phyloP scores from a whole-genome alignment of 2,329 filamentous ascomycete genomes.

The Venturia asperata region DNA sequence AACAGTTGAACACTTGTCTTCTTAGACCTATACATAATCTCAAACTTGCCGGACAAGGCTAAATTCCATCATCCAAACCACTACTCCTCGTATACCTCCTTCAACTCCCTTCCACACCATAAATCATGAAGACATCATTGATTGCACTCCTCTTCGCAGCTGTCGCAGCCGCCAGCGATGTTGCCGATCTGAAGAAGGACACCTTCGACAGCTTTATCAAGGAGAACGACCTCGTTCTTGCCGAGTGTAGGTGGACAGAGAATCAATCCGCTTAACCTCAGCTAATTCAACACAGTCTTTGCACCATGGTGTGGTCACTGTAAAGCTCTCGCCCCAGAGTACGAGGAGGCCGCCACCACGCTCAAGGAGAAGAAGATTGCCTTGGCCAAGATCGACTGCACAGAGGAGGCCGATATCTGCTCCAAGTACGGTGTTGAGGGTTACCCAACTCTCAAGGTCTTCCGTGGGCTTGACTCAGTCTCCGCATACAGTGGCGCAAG shows the following conservation, averaged over 20 bases:
- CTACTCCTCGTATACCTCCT: not conserved
- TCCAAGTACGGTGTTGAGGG: slow-evolving; percentile 85
- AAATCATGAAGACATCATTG: slow-evolving; percentile 7
- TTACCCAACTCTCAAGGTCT: slow-evolving; percentile 98
- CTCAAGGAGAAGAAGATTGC: slow-evolving; percentile 84
- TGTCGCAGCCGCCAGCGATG: slow-evolving; percentile 65
- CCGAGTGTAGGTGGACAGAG: slow-evolving; percentile 65
- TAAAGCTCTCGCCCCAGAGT: slow-evolving; percentile 93
- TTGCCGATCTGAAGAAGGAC: slow-evolving; percentile 75
- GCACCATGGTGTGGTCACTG: slow-evolving; percentile 94
- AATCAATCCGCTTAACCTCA: slow-evolving; percentile 15
- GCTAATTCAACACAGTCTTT: slow-evolving; percentile 59
- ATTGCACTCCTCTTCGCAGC: slow-evolving; percentile 42
- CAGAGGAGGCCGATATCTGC: slow-evolving; percentile 88
- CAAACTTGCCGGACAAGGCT: not conserved
- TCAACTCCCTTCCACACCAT: too few relatives aligned
- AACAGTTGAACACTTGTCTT: not conserved
- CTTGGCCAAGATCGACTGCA: slow-evolving; percentile 88
- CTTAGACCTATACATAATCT: not conserved
- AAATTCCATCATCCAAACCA: not conserved
- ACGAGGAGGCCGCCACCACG: slow-evolving; percentile 76
- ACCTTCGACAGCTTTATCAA: slow-evolving; percentile 83
- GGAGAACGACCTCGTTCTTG: slow-evolving; percentile 79
- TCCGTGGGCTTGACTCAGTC: slow-evolving; percentile 80
- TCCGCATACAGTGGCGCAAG: slow-evolving; percentile 80